A percentile compares a stretch with the other conserved stretches of the same genome.
These are phyloP conservation scores for Mycena capillaripes DNA, from an alignment of 768 basidiomycete species.

Conservation along the genomic window DNA sequence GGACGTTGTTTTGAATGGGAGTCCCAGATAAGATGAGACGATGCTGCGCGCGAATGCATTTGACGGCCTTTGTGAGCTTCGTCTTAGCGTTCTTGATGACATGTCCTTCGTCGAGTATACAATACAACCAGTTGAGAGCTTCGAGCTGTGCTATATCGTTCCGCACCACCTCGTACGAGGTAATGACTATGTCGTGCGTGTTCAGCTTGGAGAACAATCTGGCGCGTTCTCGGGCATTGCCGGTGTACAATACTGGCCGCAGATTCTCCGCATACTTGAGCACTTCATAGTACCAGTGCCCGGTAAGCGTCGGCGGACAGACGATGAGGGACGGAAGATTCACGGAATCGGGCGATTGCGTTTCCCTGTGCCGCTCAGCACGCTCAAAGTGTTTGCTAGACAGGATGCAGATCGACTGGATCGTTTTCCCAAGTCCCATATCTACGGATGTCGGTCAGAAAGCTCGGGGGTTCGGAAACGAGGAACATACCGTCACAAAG, in stretches of 20 bases:
- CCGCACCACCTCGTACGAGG: conserved; percentile 97
- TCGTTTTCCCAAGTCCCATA: conserved; percentile 98
- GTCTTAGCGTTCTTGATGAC: conserved; percentile 99
- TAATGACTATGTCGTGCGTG: conserved; percentile 91
- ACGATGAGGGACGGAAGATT: conserved; percentile 95
- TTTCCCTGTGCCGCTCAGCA: conserved; percentile 73
- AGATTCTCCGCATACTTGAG: conserved; percentile 91
- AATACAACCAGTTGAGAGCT: conserved; percentile 90
- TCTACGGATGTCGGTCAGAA: conserved; percentile 63
- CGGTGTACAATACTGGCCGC: conserved; percentile 89
- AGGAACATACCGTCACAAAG: conserved; percentile 89
- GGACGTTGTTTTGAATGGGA: conserved; percentile 98
- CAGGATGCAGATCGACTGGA: conserved; percentile 97
- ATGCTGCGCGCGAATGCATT: conserved; percentile 90
- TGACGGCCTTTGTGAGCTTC: conserved; percentile 96
- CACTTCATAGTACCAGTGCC: conserved; percentile 99
- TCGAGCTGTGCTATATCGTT: conserved; percentile 89
- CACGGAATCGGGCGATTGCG: conserved; percentile 79
- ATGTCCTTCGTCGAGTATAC: conserved; percentile 98
- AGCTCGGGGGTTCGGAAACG: neutral
- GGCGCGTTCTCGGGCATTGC: conserved; percentile 85
- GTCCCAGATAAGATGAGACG: conserved; percentile 96
- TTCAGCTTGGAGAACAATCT: conserved; percentile 75
- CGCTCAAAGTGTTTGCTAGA: conserved; percentile 95
- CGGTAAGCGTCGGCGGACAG: conserved; percentile 97